Base-by-base conservation (phyloP, 345 rosid genomes). In the Eucalyptus dawsonii region DNA sequence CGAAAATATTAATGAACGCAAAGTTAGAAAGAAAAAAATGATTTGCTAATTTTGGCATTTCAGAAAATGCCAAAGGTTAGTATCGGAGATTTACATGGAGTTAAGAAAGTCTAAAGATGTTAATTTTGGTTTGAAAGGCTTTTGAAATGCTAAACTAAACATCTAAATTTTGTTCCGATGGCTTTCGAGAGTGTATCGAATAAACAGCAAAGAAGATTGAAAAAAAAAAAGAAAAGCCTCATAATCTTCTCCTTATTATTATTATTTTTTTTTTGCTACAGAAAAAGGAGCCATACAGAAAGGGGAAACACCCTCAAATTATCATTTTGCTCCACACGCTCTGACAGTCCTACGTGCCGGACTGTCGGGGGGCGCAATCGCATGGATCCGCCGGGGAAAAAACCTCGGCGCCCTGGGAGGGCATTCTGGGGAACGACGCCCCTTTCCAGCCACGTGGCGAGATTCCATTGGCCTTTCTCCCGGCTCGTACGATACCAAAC, bases 1-100 rank as follows among this genome's bases (percentile, higher is more conserved):
- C 0, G 2, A 6, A 62, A 27, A 62, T 56, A 56, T 13, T 29
- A 60, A 6, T 6, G 8, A 27, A 27, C 5, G 1, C 21, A 14
- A 6, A 65, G 10, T n/a, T 65, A n/a, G 37, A 14, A 65, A 65
- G 37, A n/a, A 65, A 24, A 22, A 14, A n/a, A n/a, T 13, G 5
- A n/a, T n/a, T 65, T 31, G 17, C 19, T 14, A n/a, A 60, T 3
- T 29, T 1, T 12, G 7, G 16, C 4, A 27, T 27, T 60, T 5
- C 1, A 8, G 6, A 60, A 60, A 60, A 60, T 25, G 14, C 31
- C 2, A 6, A 27, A 5, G 4, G n/a, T 25, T 58, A 25, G 12
- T 25, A 58, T 25, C 0, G 7, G 14, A 27, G 14, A 60, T 11
- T 27, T 60, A 13, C 4, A 27, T 27, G 4, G 31, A 27, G 16